A percentile compares a stretch with the other conserved stretches of the same genome.
Evolutionary conservation across 345 rosid genomes (phyloP).

Genomic region (Camelina laxa): DNA sequence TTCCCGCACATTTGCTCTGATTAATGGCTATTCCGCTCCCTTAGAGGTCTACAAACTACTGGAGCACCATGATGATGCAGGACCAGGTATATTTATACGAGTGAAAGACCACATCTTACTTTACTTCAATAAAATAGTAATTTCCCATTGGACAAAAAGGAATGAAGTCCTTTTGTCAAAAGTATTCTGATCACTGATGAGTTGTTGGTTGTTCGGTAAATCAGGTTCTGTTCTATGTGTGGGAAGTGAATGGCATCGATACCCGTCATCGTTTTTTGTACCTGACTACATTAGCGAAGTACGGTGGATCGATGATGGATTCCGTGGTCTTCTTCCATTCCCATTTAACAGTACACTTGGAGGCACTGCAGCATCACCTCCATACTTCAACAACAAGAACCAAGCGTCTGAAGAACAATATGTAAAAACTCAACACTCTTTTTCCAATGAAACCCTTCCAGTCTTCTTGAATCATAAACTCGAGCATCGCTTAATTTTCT

Average conservation of each 20-base stretch:
- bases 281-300: constrained; percentile 74
- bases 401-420: constrained; percentile 83
- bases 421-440: constrained; percentile 46
- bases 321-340: constrained; percentile 90
- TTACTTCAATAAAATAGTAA: neutral
- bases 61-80: constrained; percentile 90
- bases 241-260: constrained; percentile 99
- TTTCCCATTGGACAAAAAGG: neutral
- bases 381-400: constrained; percentile 89
- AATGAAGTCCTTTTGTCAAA: neutral
- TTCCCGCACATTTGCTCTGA: constrained; percentile 82
- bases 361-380: constrained; percentile 90
- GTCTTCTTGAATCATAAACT: neutral
- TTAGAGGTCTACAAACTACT: constrained; percentile 80
- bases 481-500: neutral
- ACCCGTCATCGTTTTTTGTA: constrained; percentile 89
- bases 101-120: constrained; percentile 16
- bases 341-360: constrained; percentile 86
- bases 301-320: constrained; percentile 94
- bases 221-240: constrained; percentile 90
- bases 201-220: constrained; percentile 19
- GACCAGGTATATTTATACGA: constrained; percentile 52
- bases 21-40: constrained; percentile 89
- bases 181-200: neutral
- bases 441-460: neutral